Conservation (phyloP, 1,139 yeast genomes). For the Pichia sp. region DNA sequence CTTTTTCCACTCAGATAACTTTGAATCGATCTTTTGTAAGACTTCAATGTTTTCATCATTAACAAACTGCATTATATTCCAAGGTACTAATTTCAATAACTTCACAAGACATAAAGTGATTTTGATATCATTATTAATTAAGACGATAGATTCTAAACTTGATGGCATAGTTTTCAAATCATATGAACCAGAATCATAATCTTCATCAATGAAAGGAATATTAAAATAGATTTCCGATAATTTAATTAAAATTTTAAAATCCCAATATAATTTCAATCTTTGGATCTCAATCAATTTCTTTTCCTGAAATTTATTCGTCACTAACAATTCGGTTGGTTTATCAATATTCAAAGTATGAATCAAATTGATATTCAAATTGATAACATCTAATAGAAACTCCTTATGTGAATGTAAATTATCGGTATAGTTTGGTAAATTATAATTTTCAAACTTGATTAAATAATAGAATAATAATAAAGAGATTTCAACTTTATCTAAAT, state of each 20-base stretch:
- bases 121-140: constrained; percentile 26
- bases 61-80: constrained; percentile 22
- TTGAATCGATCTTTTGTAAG: constrained; percentile 17
- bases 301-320: constrained; percentile 10
- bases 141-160: constrained; percentile 25
- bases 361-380: constrained; percentile 20
- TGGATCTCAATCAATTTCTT: constrained; percentile 33
- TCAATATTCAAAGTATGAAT: constrained; percentile 18
- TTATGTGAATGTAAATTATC: constrained; percentile 13
- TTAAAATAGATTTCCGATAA: constrained; percentile 36
- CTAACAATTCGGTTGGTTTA: constrained; percentile 12
- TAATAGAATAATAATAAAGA: constrained; percentile 27
- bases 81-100: constrained; percentile 27
- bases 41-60: constrained; percentile 12
- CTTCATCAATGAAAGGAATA: constrained; percentile 36
- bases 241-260: constrained; percentile 45
- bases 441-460: constrained; percentile 27
- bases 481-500: constrained; percentile 29
- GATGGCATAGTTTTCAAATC: constrained; percentile 11
- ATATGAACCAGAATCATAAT: constrained; percentile 1
- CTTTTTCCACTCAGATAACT: constrained; percentile 22
- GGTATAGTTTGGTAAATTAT: constrained; percentile 17
- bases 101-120: constrained; percentile 24
- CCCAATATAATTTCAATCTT: constrained; percentile 58
- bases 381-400: constrained; percentile 23